Evolutionary conservation across 106 monocot genomes (phyloP), one percentile per base, ranked within the genome.

Genomic region (Platanthera zijinensis): DNA sequence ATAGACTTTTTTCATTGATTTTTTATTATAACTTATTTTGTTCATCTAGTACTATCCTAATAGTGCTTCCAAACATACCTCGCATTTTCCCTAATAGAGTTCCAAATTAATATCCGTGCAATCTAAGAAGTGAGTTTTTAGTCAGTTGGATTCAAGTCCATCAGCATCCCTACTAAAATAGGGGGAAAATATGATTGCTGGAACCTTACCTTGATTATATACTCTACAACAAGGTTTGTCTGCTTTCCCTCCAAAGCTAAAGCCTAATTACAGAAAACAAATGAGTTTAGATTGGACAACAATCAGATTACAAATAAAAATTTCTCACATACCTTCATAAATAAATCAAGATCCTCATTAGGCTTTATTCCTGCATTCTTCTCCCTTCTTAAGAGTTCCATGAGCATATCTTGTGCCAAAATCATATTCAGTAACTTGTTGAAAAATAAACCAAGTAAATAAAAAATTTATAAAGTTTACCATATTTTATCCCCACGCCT

Each of bases 341-440:
- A 99, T 77, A 99, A 81, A 92, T 99, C 99, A 76, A 99, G 88
- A 84, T 99, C 99, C 81, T 94, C 94, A 67, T 99, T 90, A 75
- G 99, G 99, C 71, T 92, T 99, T 82, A 99, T 99, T 74, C 94
- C 92, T 8, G 82, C 77, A 85, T 84, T 81, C 82, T 99, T 99
- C 76, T 99, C 99, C 80, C 99, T 86, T 72, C 99, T 90, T 7
- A 79, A 80, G 70, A 99, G 94, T 72, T 99, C 99, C 84, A 84
- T 84, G 81, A 99, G 94, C 94, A 99, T 99, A 85, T 99, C 99
- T 99, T 69, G 17, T 8, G 32, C 52, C 71, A 54, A 52, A 18
- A 75, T 72, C 13, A 72, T 48, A 48, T 61, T 84, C 14, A 77
- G 64, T 21, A 76, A 47, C 47, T 61, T 76, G 22, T 59, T 50